Base-by-base conservation (phyloP, 2,329 filamentous ascomycete genomes). In the Aspergillus glaucus region DNA sequence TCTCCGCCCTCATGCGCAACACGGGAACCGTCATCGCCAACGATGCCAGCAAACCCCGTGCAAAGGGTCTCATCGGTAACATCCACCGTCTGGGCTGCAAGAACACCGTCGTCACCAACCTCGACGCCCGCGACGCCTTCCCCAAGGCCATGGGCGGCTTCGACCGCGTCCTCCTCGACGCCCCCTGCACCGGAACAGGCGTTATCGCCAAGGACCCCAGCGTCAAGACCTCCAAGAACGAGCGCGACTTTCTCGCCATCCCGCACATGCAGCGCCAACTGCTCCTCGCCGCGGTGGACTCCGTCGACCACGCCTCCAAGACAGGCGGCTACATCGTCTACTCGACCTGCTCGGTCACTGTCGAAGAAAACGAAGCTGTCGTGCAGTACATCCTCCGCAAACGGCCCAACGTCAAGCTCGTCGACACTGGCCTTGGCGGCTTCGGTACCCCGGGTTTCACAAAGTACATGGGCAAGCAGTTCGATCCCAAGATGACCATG, bases 161-260 rank as follows among this genome's bases (percentile, higher is more conserved):
- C 54, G 93, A 98, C 69, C 82, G 93, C 54, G 89, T 98, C 5
- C 75, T 97, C 42, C 86, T 97, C 50, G 91, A 98, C 73, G 91
- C 90, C 1, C 93, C 93, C 4, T 97, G 93, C 75, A 95, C 91
- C 3, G 92, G 93, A 59, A 98, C 93, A 1, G 93, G 93, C 62
- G 93, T 98, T 64, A 98, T 98, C 57, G 87, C 90, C 55, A 98
- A 98, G 75, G 93, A 98, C 71, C 82, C 92, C 28, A 89, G 86
- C 56, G 90, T 98, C 59, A 98, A 98, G 79, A 97, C 92, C 21
- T 97, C 96, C 77, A 97, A 97, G 78, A 94, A 88, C 9, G 89
- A 95, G 66, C 86, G 85, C 56, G 93, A 98, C 70, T 98, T 98
- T 75, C 81, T 96, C 69, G 83, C 86, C 63, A 81, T 98, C 46